phyloP scores from a whole-genome alignment of 192 early-diverging fungal species.

The Mortierella hygrophila region DNA sequence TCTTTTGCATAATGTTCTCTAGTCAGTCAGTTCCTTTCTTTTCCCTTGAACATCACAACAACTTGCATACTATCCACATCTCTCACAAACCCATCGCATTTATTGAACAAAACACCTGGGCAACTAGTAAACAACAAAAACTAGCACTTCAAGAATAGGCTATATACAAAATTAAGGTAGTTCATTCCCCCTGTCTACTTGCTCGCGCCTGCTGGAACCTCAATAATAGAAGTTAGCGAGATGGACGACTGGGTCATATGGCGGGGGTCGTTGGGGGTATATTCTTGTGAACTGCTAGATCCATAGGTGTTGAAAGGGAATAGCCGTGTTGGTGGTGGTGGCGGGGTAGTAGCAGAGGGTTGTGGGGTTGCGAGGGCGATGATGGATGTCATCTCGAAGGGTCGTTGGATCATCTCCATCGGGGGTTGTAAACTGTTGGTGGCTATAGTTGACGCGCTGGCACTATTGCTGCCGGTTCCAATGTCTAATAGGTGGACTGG shows the following conservation, averaged over 20 bases:
- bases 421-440: background rate
- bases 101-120: too few species aligned
- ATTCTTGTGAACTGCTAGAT: background rate
- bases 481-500: background rate
- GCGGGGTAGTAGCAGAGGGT: background rate
- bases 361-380: background rate
- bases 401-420: slow-evolving; percentile 25
- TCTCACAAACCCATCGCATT: too few species aligned
- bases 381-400: slow-evolving; percentile 8
- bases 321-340: background rate
- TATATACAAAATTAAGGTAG: too few species aligned
- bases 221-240: background rate
- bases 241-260: background rate
- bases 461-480: background rate
- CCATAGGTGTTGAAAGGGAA: background rate
- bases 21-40: too few species aligned
- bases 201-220: background rate
- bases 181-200: too few species aligned
- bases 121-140: too few species aligned
- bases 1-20: too few species aligned
- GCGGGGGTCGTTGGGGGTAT: background rate
- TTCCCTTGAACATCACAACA: too few species aligned
- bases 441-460: background rate
- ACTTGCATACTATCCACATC: too few species aligned
- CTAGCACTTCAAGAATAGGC: too few species aligned